Conservation (phyloP, 2,329 filamentous ascomycete species). For the Coniochaeta ligniaria region DNA sequence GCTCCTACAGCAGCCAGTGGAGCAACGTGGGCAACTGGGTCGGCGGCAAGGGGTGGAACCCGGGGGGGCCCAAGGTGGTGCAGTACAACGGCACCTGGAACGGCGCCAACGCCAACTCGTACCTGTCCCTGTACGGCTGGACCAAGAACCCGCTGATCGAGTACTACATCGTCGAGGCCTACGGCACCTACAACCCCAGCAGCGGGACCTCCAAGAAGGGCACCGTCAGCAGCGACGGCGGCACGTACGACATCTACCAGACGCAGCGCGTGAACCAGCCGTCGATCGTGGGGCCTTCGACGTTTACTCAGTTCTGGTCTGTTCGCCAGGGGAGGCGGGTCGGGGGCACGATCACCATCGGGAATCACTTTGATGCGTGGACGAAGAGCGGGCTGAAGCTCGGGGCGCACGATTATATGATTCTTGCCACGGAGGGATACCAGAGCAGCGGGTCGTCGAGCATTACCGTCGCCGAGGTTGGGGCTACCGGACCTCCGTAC, state of each 20-base stretch:
- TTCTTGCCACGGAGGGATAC: slow-evolving; percentile 41
- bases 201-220: slow-evolving; percentile 36
- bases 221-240: slow-evolving; percentile 41
- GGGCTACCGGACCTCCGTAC: slow-evolving; percentile 14
- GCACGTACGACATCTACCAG: slow-evolving; percentile 43
- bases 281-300: slow-evolving; percentile 40
- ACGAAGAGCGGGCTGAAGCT: slow-evolving; percentile 34
- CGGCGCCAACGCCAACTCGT: slow-evolving; percentile 24
- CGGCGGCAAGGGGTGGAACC: slow-evolving; percentile 50
- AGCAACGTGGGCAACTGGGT: slow-evolving; percentile 42
- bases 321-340: slow-evolving; percentile 38
- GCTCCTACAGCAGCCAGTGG: slow-evolving; percentile 39
- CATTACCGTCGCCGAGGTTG: slow-evolving; percentile 21
- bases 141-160: slow-evolving; percentile 42
- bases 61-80: slow-evolving; percentile 31
- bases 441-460: slow-evolving; percentile 15
- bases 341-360: slow-evolving; percentile 41
- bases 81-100: slow-evolving; percentile 25
- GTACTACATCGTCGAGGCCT: slow-evolving; percentile 50
- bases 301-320: slow-evolving; percentile 44
- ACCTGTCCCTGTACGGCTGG: slow-evolving; percentile 54
- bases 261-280: slow-evolving; percentile 40
- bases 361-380: slow-evolving; percentile 47
- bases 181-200: slow-evolving; percentile 38
- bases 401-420: slow-evolving; percentile 43